phyloP scores from a whole-genome alignment of 2,329 filamentous ascomycete species.

The Plectosphaerella plurivora region DNA sequence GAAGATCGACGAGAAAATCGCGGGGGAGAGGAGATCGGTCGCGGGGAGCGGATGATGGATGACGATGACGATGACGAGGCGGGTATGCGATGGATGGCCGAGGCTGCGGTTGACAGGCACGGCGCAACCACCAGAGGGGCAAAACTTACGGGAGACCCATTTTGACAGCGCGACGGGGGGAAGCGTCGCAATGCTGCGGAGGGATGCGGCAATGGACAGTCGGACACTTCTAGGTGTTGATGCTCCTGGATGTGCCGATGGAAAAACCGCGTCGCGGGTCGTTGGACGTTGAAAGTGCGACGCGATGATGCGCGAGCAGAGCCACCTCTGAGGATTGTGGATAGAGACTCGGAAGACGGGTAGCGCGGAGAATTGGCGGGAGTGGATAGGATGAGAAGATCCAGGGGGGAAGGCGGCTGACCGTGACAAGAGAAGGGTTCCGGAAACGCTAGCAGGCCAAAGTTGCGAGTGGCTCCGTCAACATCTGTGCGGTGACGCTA shows the following conservation, averaged over 20 bases:
- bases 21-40: not conserved
- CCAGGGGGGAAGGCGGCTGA: no score
- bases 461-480: no score
- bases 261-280: not conserved
- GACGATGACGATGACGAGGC: not conserved
- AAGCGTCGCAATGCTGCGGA: not conserved
- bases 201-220: not conserved
- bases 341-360: not conserved
- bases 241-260: not conserved
- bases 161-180: constrained; percentile 5
- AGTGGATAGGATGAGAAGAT: no score
- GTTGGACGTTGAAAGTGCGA: constrained; percentile 5
- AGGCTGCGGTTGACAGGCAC: constrained; percentile 10
- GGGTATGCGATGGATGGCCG: constrained; percentile 4
- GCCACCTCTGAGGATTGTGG: constrained; percentile 4
- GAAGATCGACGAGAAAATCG: constrained; percentile 1
- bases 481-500: no score
- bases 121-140: constrained; percentile 4
- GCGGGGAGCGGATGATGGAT: not conserved
- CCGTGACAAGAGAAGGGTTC: no score
- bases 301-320: constrained; percentile 5
- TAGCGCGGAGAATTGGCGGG: not conserved
- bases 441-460: no score
- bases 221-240: no score
- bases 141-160: constrained; percentile 46